phyloP scores from a whole-genome alignment of 768 basidiomycete species.

The Suillus decipiens region DNA sequence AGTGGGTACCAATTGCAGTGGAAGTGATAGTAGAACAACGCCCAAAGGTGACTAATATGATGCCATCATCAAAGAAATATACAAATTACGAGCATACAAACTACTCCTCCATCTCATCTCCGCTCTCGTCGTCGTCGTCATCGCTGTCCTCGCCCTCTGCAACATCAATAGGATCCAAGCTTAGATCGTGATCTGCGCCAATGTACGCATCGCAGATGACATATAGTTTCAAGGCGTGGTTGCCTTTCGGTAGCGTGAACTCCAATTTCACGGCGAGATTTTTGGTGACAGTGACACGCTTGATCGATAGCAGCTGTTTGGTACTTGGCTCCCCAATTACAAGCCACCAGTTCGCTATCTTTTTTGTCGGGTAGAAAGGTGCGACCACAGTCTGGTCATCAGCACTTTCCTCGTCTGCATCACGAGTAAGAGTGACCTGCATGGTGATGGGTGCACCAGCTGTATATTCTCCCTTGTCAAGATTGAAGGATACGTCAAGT shows the following conservation, averaged over 20 bases:
- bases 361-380: slow-evolving; percentile 87
- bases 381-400: slow-evolving; percentile 87
- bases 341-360: slow-evolving; percentile 97
- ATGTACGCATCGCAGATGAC: slow-evolving; percentile 93
- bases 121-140: slow-evolving; percentile 74
- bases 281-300: slow-evolving; percentile 82
- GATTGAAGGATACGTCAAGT: slow-evolving; percentile 85
- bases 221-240: slow-evolving; percentile 79
- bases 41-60: too few relatives aligned
- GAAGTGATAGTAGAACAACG: too few relatives aligned
- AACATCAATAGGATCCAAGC: slow-evolving; percentile 79
- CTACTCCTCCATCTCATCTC: slow-evolving; percentile 53
- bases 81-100: too few relatives aligned
- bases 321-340: slow-evolving; percentile 84
- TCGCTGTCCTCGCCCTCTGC: slow-evolving; percentile 90
- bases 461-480: slow-evolving; percentile 86
- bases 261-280: slow-evolving; percentile 84
- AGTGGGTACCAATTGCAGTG: too few relatives aligned
- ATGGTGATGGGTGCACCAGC: slow-evolving; percentile 84
- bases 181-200: slow-evolving; percentile 91
- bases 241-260: slow-evolving; percentile 84
- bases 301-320: slow-evolving; percentile 79
- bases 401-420: slow-evolving; percentile 75
- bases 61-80: too few relatives aligned
- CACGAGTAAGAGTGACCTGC: slow-evolving; percentile 77